Conservation (phyloP, 129 eudicot genomes). For the carrot (Daucus carota) region DH1_v3.0 NC_030385.2:2065001-2065500, state of each 20-base stretch:
- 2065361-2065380: background rate
- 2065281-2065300: background rate
- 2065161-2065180: constrained; percentile 8
- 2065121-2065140: constrained; percentile 9
- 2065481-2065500: background rate
- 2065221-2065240: constrained; percentile 8
- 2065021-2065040: background rate
- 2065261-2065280: background rate
- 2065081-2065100: constrained; percentile 5
- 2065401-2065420: background rate
- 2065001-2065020: constrained; percentile 5
- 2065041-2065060: constrained; percentile 8
- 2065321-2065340: constrained; percentile 8
- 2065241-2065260: constrained; percentile 7
- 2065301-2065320: background rate
- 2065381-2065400: background rate
- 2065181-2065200: constrained; percentile 6
- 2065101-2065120: constrained; percentile 1
- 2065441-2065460: background rate
- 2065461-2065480: background rate
- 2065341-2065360: constrained; percentile 2
- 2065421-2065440: background rate
- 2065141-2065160: constrained; percentile 9
- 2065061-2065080: constrained; percentile 5
- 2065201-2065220: background rate